Evolutionary conservation across 2,329 filamentous ascomycete species (phyloP), one percentile per base, ranked within the genome.

Genomic region (Tolypocladium tropicale): DNA sequence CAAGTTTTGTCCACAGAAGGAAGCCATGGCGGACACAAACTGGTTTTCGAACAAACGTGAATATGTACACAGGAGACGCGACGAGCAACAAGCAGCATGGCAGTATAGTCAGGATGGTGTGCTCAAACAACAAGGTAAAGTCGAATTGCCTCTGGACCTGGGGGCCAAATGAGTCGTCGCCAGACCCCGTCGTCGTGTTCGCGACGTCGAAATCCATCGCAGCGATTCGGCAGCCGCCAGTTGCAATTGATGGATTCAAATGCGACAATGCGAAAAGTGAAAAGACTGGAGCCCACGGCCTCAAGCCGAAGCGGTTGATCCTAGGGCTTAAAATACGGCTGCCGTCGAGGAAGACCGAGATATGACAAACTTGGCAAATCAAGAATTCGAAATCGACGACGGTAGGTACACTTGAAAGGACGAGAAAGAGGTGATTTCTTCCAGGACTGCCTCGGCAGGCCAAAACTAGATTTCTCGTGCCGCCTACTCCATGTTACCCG

Each of bases 121-220:
- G 59, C 49, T 62, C 58, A 32, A 64, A 64, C 2, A 59, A 49
- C 23, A 63, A 39, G 23, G 61, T 64, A 34, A 64, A 62, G 59
- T 64, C 62, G 50, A 64, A 62, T 3, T 55, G 33, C 2, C 16
- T n/a, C 21, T 9, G 9, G 36, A 57, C 51, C 46, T 55, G 57
- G 11, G 59, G 57, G 32, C 59, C 57, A 28, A 60, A 59, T 1
- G 30, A 43, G 23, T 33, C n/a, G 53, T 59, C 56, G 10, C 36
- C 16, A 39, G 36, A 18, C 36, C 16, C 36, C 36, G 16, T 18
- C 36, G 36, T 39, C 36, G 36, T 6, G 16, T 39, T 39, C 36
- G 36, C 36, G 9, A 39, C 16, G 36, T 39, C 16, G 16, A 39
- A 39, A n/a, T 39, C 36, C 36, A 39, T 39, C 36, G 36, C 16